Evolutionary conservation across 2,329 filamentous ascomycete species (phyloP), one percentile per base, ranked within the genome.

Genomic region (Paecilomyces variotii): DNA sequence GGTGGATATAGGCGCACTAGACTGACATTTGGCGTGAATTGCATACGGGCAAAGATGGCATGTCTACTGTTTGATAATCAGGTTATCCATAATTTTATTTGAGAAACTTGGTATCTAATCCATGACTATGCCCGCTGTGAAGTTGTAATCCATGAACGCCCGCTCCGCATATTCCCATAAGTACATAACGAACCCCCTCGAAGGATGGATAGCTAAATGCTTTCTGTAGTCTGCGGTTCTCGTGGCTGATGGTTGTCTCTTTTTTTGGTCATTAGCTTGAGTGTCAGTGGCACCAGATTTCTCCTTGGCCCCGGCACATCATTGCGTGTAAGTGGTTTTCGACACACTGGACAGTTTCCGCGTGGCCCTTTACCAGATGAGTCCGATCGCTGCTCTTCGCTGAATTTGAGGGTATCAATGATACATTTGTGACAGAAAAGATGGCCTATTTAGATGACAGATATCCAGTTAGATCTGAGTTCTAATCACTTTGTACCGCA

Each of bases 401-500:
- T 79, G 27, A 79, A 80, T 45, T 81, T 81, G 19, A 87, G 71
- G n/a, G 82, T 81, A 66, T 85, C 81, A 55, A 82, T 79, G 50
- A 87, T 80, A 64, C 84, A 87, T 35, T 80, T 80, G 64, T 87
- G 84, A 67, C 84, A 87, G 70, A 86, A 87, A 26, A 87, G 75
- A 66, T 87, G 84, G 0, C 84, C 83, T 85, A 28, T 9, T 19
- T 10, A 35, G 1, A 24, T 66, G 51, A 65, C 19, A 63, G 58
- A 54, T 26, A 54, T n/a, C 45, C 50, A 4, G 14, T 52, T 26
- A 52, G 50, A 11, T 10, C 10, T 12, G 9, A 34, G n/a, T 2
- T n/a, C 28, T 50, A 50, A 39, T 32, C 28, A 11, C 27, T 19
- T n/a, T 10, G 32, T 27, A 27, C 10, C 12, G 6, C 14, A 19